Percentiles rank a stretch among this genome's conserved stretches.
These are phyloP conservation scores for Suillus variegatus DNA, from an alignment of 768 basidiomycete species.

Conservation along the genomic window DNA sequence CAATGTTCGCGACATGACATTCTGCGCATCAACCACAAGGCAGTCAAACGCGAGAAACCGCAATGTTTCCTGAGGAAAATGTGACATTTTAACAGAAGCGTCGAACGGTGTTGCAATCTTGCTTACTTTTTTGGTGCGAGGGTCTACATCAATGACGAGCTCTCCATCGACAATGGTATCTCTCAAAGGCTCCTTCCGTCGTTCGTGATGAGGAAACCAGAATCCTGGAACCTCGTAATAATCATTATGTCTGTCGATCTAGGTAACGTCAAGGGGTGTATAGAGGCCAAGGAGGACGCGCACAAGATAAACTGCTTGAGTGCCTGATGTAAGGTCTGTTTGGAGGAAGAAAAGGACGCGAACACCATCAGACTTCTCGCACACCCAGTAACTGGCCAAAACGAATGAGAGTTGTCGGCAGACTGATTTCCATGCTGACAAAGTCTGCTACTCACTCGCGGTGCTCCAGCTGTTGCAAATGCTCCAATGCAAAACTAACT, in stretches of 20 bases:
- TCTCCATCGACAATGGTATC: constrained; percentile 93
- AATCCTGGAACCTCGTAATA: constrained; percentile 77
- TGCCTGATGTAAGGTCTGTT: constrained; percentile 51
- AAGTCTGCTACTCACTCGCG: constrained; percentile 61
- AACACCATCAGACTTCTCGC: constrained; percentile 97
- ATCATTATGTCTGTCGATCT: constrained; percentile 95
- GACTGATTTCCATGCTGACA: constrained; percentile 1
- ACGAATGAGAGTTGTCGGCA: constrained; percentile 15
- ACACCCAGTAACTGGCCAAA: constrained; percentile 88
- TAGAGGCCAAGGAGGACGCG: constrained; percentile 28
- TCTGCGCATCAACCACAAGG: constrained; percentile 81
- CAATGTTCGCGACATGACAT: constrained; percentile 82
- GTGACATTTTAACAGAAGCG: constrained; percentile 5
- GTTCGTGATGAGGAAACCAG: constrained; percentile 88
- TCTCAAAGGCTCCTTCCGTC: constrained; percentile 62
- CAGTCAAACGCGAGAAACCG: constrained; percentile 92
- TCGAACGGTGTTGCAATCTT: background rate
- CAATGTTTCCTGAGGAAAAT: constrained; percentile 62
- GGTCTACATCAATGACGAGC: constrained; percentile 88
- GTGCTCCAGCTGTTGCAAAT: constrained; percentile 74
- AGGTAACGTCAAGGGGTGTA: constrained; percentile 12
- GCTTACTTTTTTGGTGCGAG: constrained; percentile 66
- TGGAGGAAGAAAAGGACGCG: constrained; percentile 84
- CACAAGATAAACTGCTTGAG: constrained; percentile 76
- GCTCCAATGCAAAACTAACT: constrained; percentile 77